Evolutionary conservation across 805 yeast species (phyloP), one percentile per base, ranked within the genome.

Genomic region (Kuraishia capsulata): DNA sequence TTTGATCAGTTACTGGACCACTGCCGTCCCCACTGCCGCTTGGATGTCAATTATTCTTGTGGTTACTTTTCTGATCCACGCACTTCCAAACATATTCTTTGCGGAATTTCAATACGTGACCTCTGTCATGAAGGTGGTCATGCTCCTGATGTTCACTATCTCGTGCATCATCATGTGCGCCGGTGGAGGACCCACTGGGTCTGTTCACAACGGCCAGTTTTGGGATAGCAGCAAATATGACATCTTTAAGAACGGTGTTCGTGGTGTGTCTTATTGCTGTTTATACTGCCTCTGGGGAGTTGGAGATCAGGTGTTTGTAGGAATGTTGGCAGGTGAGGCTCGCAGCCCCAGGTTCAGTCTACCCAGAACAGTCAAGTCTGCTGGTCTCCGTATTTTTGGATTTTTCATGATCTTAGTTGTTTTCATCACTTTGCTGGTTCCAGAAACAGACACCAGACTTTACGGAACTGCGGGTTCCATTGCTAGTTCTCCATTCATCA

Each of bases 401-500:
- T 73, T 76, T 47, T 78, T 77, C 64, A 47, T 76, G 38, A 56
- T 65, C 21, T 67, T 78, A 28, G 69, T 70, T 37, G 65, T 74
- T 44, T 62, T 74, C 43, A 54, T 77, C 42, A 80, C 81, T 39
- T 67, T 73, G 63, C 64, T 77, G 49, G 81, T 74, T 40, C 69
- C 77, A 17, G 67, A 71, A 39, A 64, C 62, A 39, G 75, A 74
- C 49, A 62, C 64, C 13, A 49, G 52, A 30, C 61, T 66, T 32
- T 43, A 67, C 36, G 51, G 56, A 39, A 76, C 78, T 11, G 67
- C 75, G 14, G 68, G 76, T 37, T 62, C 67, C 32, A 88, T 89
- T 2, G 70, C 80, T 30, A 87, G 90, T 18, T 81, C 92, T 13
- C 95, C 95, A 30, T 85, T 84, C 51, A 89, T 84, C 38, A 78